These are phyloP conservation scores for Tylopilus subfusipes DNA, from an alignment of 768 basidiomycete species.

Conservation along the genomic window DNA sequence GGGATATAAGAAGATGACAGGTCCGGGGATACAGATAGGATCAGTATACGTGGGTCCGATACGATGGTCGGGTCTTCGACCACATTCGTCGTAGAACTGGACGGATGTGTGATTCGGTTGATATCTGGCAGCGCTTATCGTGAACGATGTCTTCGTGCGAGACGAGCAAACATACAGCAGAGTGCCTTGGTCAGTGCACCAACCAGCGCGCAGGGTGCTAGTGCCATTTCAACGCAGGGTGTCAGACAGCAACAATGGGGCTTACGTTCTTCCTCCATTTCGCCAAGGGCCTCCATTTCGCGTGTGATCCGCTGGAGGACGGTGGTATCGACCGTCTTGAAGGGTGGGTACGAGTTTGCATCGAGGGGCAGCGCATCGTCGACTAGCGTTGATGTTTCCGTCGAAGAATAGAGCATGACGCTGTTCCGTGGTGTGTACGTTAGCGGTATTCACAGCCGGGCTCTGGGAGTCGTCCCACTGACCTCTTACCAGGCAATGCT, in stretches of 20 bases:
- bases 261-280: conserved; percentile 45
- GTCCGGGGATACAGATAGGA: conserved; percentile 92
- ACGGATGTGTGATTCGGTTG: conserved; percentile 48
- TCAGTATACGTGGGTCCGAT: conserved; percentile 57
- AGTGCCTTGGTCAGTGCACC: conserved; percentile 89
- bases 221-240: conserved; percentile 5
- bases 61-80: conserved; percentile 33
- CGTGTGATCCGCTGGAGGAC: conserved; percentile 58
- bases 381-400: conserved; percentile 38
- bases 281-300: conserved; percentile 54
- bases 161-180: conserved; percentile 58
- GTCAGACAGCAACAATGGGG: not conserved
- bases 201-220: conserved; percentile 72
- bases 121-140: conserved; percentile 47
- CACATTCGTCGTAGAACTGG: conserved; percentile 26
- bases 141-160: not conserved
- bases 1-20: conserved; percentile 90
- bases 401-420: conserved; percentile 73
- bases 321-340: conserved; percentile 69
- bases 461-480: conserved; percentile 9
- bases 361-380: conserved; percentile 46
- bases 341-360: conserved; percentile 81
- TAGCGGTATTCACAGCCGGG: not conserved
- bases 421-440: conserved; percentile 36
- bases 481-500: conserved; percentile 84